These are phyloP conservation scores for Nicotiana benthamiana DNA, from an alignment of 257 asterid species.

Conservation along the genomic window DNA sequence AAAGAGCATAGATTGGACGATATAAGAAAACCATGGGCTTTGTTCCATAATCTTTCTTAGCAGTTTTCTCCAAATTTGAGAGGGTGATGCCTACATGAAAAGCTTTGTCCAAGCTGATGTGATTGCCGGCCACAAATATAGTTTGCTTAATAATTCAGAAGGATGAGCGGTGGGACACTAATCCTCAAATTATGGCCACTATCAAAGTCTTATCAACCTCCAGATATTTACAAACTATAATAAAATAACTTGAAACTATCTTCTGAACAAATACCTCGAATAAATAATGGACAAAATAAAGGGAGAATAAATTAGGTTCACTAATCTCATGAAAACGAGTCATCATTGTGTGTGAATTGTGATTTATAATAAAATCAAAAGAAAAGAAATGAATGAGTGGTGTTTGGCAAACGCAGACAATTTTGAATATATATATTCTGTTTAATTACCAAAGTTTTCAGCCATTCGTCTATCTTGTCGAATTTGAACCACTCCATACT, in stretches of 20 bases:
- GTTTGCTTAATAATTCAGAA: conserved; percentile 17
- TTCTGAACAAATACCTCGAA: not conserved
- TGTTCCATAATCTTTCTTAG: not conserved
- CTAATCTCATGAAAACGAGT: conserved; percentile 8
- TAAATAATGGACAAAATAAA: not conserved
- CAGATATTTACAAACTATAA: conserved; percentile 22
- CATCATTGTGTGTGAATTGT: conserved; percentile 9
- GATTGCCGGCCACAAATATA: conserved; percentile 31
- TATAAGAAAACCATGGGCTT: not conserved
- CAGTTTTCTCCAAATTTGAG: not conserved
- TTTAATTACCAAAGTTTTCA: not conserved
- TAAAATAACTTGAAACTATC: conserved; percentile 22
- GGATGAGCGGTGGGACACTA: not conserved
- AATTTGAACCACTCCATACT: conserved; percentile 9
- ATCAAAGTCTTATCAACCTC: conserved; percentile 10
- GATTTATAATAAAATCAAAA: not conserved
- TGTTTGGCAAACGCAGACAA: conserved; percentile 19
- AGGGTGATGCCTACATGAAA: not conserved
- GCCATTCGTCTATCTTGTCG: not conserved
- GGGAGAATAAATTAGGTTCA: conserved; percentile 20
- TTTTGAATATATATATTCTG: conserved; percentile 10
- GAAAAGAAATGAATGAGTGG: conserved; percentile 16
- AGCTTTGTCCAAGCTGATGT: conserved; percentile 18
- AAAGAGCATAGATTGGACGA: no score
- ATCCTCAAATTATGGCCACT: not conserved